phyloP scores from a whole-genome alignment of 2,329 filamentous ascomycete genomes.

The Scedosporium boydii region DNA sequence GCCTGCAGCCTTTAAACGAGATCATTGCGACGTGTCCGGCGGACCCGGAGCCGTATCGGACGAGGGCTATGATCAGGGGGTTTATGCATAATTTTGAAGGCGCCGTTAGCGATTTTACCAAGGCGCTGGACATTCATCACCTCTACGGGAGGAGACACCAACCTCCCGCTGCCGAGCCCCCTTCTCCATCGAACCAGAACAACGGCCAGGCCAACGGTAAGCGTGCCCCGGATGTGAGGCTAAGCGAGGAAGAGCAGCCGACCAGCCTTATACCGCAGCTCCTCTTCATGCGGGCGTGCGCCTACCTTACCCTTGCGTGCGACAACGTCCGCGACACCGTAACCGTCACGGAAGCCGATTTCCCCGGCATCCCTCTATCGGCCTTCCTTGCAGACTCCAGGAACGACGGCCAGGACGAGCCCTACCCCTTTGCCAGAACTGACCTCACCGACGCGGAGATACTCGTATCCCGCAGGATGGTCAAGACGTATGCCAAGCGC shows the following conservation, averaged over 20 bases:
- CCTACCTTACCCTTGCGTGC: conserved; percentile 58
- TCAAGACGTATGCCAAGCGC: conserved; percentile 66
- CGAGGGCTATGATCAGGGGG: conserved; percentile 62
- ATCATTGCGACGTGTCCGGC: conserved; percentile 55
- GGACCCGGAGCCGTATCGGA: conserved; percentile 60
- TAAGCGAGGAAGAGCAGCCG: conserved; percentile 41
- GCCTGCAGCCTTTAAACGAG: conserved; percentile 54
- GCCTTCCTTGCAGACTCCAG: neutral
- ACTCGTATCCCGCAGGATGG: conserved; percentile 54
- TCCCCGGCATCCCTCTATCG: neutral
- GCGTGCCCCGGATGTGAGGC: conserved; percentile 18
- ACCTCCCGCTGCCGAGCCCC: conserved; percentile 19
- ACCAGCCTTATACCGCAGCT: conserved; percentile 66
- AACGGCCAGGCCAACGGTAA: conserved; percentile 12
- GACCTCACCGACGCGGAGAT: conserved; percentile 13
- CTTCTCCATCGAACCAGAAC: neutral
- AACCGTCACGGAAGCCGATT: neutral
- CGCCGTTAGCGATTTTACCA: conserved; percentile 60
- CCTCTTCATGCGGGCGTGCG: conserved; percentile 64
- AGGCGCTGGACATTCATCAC: conserved; percentile 36
- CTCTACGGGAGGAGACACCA: conserved; percentile 12
- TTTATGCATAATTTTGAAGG: conserved; percentile 68
- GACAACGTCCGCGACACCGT: conserved; percentile 1
- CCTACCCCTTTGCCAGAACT: neutral
- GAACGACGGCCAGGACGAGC: conserved; percentile 7